Conservation (phyloP, 345 rosid species). For the Iberis pinnata region DNA sequence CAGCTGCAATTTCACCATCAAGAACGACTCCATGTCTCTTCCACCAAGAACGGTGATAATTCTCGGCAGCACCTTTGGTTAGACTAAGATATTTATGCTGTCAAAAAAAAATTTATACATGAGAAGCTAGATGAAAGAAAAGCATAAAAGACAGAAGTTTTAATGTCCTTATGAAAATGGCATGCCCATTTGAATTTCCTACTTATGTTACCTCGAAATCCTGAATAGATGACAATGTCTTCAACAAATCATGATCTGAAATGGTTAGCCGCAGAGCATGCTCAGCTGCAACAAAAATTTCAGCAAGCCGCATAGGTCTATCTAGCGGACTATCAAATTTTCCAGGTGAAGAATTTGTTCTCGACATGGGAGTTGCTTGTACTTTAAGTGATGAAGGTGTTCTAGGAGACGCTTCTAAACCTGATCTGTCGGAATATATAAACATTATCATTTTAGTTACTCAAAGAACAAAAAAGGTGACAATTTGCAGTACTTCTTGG, state of each 20-base stretch:
- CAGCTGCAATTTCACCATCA: conserved; percentile 96
- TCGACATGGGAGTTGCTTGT: conserved; percentile 42
- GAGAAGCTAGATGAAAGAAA: conserved; percentile 5
- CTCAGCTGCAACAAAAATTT: conserved; percentile 92
- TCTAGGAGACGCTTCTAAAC: conserved; percentile 45
- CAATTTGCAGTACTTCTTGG: conserved; percentile 13
- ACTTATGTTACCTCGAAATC: conserved; percentile 71
- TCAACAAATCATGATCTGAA: conserved; percentile 58
- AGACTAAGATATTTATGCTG: conserved; percentile 84
- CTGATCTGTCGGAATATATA: conserved; percentile 55
- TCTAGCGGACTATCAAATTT: conserved; percentile 69
- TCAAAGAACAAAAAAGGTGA: conserved; percentile 14
- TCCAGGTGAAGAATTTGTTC: conserved; percentile 82
- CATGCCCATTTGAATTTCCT: conserved; percentile 8
- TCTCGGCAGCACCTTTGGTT: conserved; percentile 94
- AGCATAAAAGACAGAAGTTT: conserved; percentile 6
- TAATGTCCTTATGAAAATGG: conserved; percentile 8
- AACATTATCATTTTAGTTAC: conserved; percentile 31
- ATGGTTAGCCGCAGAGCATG: conserved; percentile 67
- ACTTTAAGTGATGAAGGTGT: conserved; percentile 42
- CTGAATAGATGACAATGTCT: conserved; percentile 66
- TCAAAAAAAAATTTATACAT: conserved; percentile 30
- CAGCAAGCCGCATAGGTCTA: conserved; percentile 96
- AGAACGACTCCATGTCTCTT: conserved; percentile 97
- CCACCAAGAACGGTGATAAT: conserved; percentile 98